Base-by-base conservation (phyloP, 208 protist genomes). In the Trypanosoma melophagium region DNA sequence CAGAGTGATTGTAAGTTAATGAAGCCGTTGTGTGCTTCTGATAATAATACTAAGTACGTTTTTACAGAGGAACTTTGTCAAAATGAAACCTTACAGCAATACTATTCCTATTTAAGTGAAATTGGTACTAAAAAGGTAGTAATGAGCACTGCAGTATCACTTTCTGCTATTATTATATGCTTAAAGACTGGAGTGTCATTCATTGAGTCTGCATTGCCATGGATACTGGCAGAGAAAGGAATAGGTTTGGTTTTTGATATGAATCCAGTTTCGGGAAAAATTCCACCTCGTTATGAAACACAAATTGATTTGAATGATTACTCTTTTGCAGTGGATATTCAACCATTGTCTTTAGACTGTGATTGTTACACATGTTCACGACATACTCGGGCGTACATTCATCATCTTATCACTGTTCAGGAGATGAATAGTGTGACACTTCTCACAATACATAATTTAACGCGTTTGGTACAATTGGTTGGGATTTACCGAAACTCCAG, bases 351-450 rank as follows among this genome's bases (percentile, higher is more conserved):
- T 7, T 52, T 38, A 7, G 64, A 67, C 35, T 97, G 92, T 66
- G 14, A 38, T 21, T 97, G 92, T 68, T 92, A 83, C 64, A 92
- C 89, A 9, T 97, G 92, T 64, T 70, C 54, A 51, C 69, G 86
- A 12, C 89, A 97, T 76, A 80, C 71, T 25, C 75, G 85, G 7
- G 89, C 84, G 7, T 97, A 97, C 68, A 57, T 97, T 31, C 89
- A 95, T 54, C 92, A 97, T 58, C 74, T 97, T 42, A 80, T 95
- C 16, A 88, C 84, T 7, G 87, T 95, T 40, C 89, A 95, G 51
- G 92, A 97, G 63, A 97, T 97, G 89, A 95, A 94, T 59, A 91
- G 84, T 63, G 61, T 74, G 16, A 93, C 91, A 54, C 64, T 97
- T 25, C 79, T 97, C 25, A 57, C 64, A 7, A 93, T 94, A 28